Conservation (phyloP, 257 asterid genomes). For the Handroanthus guayacan region DNA sequence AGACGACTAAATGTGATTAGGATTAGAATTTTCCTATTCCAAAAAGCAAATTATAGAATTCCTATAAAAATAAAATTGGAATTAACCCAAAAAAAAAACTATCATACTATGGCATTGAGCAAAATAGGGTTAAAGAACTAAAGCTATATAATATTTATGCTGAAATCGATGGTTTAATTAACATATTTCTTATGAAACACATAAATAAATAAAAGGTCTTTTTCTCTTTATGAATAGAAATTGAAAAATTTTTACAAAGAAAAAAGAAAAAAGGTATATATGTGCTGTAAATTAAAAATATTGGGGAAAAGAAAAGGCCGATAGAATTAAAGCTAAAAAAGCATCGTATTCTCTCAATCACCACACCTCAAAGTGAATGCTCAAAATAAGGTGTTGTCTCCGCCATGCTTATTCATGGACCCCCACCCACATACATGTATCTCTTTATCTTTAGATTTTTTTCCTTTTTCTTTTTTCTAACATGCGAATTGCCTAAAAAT, state of each 20-base stretch:
- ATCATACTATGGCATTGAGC: too few relatives aligned
- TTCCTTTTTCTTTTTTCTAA: neutral
- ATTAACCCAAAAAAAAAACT: too few relatives aligned
- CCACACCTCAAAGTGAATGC: conserved; percentile 23
- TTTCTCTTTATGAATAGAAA: neutral
- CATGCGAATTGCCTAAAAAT: neutral
- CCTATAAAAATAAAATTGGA: too few relatives aligned
- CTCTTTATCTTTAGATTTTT: neutral
- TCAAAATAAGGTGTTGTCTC: conserved; percentile 44
- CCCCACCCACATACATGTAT: conserved; percentile 26
- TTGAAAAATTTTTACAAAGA: neutral
- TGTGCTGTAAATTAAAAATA: conserved; percentile 2
- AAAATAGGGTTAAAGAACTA: too few relatives aligned
- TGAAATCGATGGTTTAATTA: too few relatives aligned
- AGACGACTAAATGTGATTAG: too few relatives aligned
- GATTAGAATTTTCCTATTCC: too few relatives aligned
- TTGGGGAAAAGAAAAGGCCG: conserved; percentile 11
- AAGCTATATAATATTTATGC: too few relatives aligned
- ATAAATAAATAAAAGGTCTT: neutral
- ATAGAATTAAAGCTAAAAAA: conserved; percentile 26
- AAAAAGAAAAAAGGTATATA: neutral
- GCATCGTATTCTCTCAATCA: conserved; percentile 39
- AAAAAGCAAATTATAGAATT: too few relatives aligned
- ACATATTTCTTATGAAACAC: neutral
- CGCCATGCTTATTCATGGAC: conserved; percentile 31